phyloP scores from a whole-genome alignment of 345 rosid species.

The Geranium rotundifolium region DNA sequence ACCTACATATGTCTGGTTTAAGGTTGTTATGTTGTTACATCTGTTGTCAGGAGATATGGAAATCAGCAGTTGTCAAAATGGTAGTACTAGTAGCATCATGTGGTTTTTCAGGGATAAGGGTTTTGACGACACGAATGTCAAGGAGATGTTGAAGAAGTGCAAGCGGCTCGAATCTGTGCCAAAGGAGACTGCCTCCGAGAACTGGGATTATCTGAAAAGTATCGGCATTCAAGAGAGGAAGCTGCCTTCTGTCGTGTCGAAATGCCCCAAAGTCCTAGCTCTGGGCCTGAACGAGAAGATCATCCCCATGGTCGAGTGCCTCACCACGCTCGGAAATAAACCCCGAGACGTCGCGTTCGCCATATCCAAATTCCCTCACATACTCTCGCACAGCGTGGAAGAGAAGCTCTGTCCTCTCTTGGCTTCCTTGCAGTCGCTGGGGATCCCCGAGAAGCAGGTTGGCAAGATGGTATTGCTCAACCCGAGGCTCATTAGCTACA shows the following conservation, averaged over 20 bases:
- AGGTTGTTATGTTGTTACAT: no score
- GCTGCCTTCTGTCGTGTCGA: slow-evolving; percentile 15
- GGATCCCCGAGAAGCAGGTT: slow-evolving; percentile 17
- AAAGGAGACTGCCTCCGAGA: slow-evolving; percentile 13
- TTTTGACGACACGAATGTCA: slow-evolving; percentile 14
- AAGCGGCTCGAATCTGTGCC: slow-evolving; percentile 12
- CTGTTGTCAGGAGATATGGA: slow-evolving; percentile 1
- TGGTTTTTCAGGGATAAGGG: slow-evolving; percentile 18
- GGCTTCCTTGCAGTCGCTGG: slow-evolving; percentile 16
- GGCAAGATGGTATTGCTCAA: slow-evolving; percentile 17
- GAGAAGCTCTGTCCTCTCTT: slow-evolving; percentile 6
- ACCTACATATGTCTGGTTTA: no score
- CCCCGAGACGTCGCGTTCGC: slow-evolving; percentile 13
- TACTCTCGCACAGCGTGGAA: slow-evolving; percentile 11
- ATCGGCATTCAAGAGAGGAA: slow-evolving; percentile 18
- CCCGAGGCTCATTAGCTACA: slow-evolving; percentile 19
- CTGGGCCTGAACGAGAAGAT: slow-evolving; percentile 15
- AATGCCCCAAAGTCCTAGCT: slow-evolving; percentile 15
- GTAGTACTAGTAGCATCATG: slow-evolving; percentile 9
- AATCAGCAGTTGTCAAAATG: slow-evolving; percentile 5
- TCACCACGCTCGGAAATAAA: slow-evolving; percentile 11
- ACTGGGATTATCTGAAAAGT: slow-evolving; percentile 19
- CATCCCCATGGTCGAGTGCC: slow-evolving; percentile 16
- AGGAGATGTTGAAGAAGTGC: slow-evolving; percentile 16
- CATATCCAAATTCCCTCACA: slow-evolving; percentile 17